These are phyloP conservation scores for Rhodocollybia butyracea DNA, from an alignment of 768 basidiomycete genomes.

Conservation along the genomic window DNA sequence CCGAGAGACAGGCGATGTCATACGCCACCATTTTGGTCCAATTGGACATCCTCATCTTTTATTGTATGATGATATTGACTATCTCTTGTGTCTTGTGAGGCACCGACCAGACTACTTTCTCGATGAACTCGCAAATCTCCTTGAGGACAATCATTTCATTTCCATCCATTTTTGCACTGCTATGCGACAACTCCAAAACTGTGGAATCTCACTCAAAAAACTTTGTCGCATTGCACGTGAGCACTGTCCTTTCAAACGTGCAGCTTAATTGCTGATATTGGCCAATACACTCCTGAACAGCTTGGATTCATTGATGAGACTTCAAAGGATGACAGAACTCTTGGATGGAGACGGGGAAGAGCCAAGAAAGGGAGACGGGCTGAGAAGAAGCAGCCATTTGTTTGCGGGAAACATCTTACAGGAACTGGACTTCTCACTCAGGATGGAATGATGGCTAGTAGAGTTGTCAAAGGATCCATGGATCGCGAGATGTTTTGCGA, in stretches of 20 bases:
- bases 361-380: constrained; percentile 21
- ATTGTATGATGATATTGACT: constrained; percentile 18
- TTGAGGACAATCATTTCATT: constrained; percentile 26
- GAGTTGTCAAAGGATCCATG: constrained; percentile 14
- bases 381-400: constrained; percentile 17
- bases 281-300: constrained; percentile 27
- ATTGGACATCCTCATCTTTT: constrained; percentile 11
- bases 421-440: constrained; percentile 10
- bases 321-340: constrained; percentile 22
- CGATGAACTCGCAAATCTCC: constrained; percentile 26
- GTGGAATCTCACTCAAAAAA: constrained; percentile 25
- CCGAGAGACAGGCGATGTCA: constrained; percentile 25
- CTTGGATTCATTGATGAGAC: constrained; percentile 34
- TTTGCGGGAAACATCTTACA: constrained; percentile 8
- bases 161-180: constrained; percentile 31
- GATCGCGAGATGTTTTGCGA: constrained; percentile 3
- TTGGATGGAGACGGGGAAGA: constrained; percentile 15
- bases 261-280: constrained; percentile 24
- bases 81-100: constrained; percentile 19
- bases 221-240: constrained; percentile 29
- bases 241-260: constrained; percentile 19
- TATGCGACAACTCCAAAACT: constrained; percentile 22
- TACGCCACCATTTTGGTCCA: neutral
- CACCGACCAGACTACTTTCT: constrained; percentile 30
- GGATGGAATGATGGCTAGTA: constrained; percentile 15